phyloP scores from a whole-genome alignment of 2,329 filamentous ascomycete genomes.

The Cordyceps tenuipes region DNA sequence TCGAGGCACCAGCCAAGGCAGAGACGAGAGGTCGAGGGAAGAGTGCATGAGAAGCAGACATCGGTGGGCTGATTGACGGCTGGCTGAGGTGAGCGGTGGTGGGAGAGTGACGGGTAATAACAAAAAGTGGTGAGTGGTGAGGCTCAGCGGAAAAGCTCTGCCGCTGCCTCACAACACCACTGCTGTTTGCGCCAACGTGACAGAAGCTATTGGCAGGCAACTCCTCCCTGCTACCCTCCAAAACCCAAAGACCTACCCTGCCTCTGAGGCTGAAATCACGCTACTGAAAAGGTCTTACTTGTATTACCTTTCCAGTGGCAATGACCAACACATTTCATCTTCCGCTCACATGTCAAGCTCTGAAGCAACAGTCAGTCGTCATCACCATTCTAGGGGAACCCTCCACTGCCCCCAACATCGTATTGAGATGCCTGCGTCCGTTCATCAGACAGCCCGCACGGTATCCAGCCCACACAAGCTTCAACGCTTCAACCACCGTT shows the following conservation, averaged over 20 bases:
- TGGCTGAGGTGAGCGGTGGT: not conserved
- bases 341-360: too few species aligned
- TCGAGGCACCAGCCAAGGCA: not conserved
- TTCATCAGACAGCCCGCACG: not conserved
- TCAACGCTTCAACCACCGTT: not conserved
- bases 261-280: not conserved
- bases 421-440: not conserved
- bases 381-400: too few species aligned
- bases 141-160: constrained; percentile 4
- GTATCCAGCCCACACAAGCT: not conserved
- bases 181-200: not conserved
- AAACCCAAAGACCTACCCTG: not conserved
- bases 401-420: not conserved
- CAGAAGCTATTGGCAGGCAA: not conserved
- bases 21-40: not conserved
- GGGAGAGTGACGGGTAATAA: not conserved
- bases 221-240: too few species aligned
- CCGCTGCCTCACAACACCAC: not conserved
- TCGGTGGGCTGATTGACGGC: too few species aligned
- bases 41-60: not conserved
- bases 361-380: too few species aligned
- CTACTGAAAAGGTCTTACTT: not conserved
- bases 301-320: not conserved
- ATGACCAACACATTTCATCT: not conserved
- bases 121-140: not conserved